phyloP scores from a whole-genome alignment of 768 basidiomycete species.

The Suillus subalutaceus region DNA sequence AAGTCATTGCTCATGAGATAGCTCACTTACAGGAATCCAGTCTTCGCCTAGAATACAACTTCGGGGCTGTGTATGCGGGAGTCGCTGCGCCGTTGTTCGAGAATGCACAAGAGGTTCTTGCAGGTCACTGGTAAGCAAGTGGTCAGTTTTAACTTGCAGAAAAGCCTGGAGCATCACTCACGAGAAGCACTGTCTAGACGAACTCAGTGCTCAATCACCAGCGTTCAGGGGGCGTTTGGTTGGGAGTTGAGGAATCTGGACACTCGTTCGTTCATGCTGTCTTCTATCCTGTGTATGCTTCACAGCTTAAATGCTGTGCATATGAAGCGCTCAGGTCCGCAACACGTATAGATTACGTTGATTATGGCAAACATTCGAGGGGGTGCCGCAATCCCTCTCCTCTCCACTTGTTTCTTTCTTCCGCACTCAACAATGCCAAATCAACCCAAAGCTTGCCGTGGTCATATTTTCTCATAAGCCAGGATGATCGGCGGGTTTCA shows the following conservation, averaged over 20 bases:
- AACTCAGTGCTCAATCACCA: background rate
- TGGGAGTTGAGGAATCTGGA: background rate
- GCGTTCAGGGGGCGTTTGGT: background rate
- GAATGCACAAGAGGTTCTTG: background rate
- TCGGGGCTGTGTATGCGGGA: background rate
- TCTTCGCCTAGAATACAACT: background rate
- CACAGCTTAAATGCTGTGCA: no score
- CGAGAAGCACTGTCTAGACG: background rate
- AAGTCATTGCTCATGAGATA: no score
- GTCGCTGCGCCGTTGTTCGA: background rate
- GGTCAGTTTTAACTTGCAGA: background rate
- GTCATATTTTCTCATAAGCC: no score
- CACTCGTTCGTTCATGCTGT: background rate
- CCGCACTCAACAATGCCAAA: no score
- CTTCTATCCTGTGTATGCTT: no score
- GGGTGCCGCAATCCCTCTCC: no score
- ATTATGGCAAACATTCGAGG: no score
- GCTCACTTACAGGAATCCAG: background rate
- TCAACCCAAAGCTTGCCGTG: no score
- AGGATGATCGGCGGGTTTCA: no score
- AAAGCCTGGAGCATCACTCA: background rate
- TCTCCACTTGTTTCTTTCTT: no score
- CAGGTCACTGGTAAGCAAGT: background rate
- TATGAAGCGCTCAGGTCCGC: no score
- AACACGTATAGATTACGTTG: no score